These are phyloP conservation scores for Gynochthodes officinalis DNA, from an alignment of 257 asterid genomes.

Conservation along the genomic window DNA sequence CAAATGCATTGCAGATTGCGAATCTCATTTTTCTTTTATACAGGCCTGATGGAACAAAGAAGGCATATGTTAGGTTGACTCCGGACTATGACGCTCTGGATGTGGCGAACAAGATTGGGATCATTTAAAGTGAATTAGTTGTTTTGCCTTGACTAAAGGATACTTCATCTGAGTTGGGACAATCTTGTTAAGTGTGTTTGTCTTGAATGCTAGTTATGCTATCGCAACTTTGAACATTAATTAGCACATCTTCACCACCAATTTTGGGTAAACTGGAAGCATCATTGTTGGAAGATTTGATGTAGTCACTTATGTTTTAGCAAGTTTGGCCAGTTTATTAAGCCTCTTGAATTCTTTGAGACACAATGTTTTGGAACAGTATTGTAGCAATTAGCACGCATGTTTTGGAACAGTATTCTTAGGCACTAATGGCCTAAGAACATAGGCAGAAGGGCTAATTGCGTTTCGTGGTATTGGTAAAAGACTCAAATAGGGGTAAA, in stretches of 20 bases:
- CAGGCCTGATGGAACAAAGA: constrained; percentile 51
- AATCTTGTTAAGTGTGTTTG: constrained; percentile 6
- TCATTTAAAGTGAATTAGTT: constrained; percentile 24
- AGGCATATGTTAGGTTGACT: constrained; percentile 42
- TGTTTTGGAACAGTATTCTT: no score
- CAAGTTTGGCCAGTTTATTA: no score
- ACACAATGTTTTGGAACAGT: no score
- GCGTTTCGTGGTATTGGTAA: no score
- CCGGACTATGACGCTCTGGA: constrained; percentile 44
- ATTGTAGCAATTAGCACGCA: no score
- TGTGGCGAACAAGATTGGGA: constrained; percentile 48
- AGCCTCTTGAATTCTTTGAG: no score
- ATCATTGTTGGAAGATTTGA: neutral
- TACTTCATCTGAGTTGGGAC: neutral
- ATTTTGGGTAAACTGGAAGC: neutral
- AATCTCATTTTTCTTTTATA: neutral
- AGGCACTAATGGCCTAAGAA: no score
- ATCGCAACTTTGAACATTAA: neutral
- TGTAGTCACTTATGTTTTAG: neutral
- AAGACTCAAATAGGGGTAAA: no score
- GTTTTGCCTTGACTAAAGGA: neutral
- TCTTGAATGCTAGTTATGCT: neutral
- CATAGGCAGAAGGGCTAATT: no score
- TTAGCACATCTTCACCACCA: neutral
- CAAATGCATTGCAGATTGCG: neutral